These are phyloP conservation scores for Circinella minor DNA, from an alignment of 371 early-diverging fungal genomes.

Conservation along the genomic window DNA sequence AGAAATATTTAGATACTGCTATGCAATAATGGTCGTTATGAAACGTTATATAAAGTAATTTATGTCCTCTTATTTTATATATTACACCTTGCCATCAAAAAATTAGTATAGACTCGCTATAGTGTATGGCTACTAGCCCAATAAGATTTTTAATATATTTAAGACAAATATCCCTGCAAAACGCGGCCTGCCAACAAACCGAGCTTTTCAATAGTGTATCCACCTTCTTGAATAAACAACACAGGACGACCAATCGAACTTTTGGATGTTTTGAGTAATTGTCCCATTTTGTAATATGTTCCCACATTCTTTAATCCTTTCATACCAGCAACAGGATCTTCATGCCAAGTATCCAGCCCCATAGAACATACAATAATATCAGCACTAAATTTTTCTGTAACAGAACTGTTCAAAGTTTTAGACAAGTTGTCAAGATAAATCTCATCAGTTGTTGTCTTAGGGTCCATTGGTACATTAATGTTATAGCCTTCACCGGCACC, in stretches of 20 bases:
- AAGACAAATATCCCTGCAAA: conserved; percentile 50
- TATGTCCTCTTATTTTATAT: no score
- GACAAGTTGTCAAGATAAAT: conserved; percentile 48
- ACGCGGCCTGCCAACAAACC: conserved; percentile 66
- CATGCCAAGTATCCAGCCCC: conserved; percentile 64
- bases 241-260: conserved; percentile 47
- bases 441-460: conserved; percentile 46
- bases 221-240: conserved; percentile 79
- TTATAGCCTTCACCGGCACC: conserved; percentile 65
- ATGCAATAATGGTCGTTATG: no score
- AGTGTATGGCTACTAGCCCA: no score
- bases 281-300: conserved; percentile 61
- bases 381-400: conserved; percentile 46
- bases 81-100: no score
- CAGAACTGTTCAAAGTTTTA: conserved; percentile 25
- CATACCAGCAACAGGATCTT: conserved; percentile 74
- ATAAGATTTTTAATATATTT: no score
- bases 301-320: conserved; percentile 32
- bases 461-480: conserved; percentile 73
- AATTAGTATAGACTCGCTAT: no score
- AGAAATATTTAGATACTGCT: no score
- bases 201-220: conserved; percentile 62
- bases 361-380: conserved; percentile 58
- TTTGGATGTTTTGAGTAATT: conserved; percentile 35
- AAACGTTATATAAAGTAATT: no score